A percentile compares a stretch with the other conserved stretches of the same genome.
Evolutionary conservation across 257 asterid genomes (phyloP).

Genomic region (Ehretia macrophylla): DNA sequence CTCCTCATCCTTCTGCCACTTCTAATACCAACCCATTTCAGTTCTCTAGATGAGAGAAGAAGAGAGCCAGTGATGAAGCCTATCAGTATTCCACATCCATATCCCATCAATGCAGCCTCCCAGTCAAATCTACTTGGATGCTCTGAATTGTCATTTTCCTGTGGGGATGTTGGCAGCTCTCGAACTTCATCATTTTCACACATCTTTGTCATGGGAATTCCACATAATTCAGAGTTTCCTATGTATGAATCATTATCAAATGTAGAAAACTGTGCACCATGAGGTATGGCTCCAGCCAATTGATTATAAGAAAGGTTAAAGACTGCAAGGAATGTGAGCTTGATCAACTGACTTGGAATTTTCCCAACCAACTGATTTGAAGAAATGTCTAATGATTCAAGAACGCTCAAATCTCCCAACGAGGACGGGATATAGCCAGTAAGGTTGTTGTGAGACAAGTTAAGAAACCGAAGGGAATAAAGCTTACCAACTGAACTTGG

Average conservation of each 20-base stretch:
- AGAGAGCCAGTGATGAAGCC: no score
- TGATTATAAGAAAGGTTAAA: conserved; percentile 27
- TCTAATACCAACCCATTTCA: no score
- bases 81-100: no score
- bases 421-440: conserved; percentile 21
- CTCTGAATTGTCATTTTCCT: no score
- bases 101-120: no score
- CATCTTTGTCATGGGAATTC: conserved; percentile 14
- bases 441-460: conserved; percentile 19
- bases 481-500: conserved; percentile 9
- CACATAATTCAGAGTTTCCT: conserved; percentile 22
- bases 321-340: conserved; percentile 16
- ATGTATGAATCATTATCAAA: conserved; percentile 14
- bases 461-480: conserved; percentile 4
- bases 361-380: conserved; percentile 23
- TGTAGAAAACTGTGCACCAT: conserved; percentile 19
- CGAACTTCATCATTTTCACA: conserved; percentile 7
- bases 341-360: no score
- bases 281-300: conserved; percentile 25
- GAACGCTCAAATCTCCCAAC: conserved; percentile 6
- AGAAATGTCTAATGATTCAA: conserved; percentile 31
- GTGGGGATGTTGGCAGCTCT: no score
- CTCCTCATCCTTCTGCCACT: not conserved
- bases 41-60: no score
- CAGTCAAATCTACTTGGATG: not conserved